Evolutionary conservation across 306 rosid genomes (phyloP).

Genomic region (Spatholobus suberectus): DNA sequence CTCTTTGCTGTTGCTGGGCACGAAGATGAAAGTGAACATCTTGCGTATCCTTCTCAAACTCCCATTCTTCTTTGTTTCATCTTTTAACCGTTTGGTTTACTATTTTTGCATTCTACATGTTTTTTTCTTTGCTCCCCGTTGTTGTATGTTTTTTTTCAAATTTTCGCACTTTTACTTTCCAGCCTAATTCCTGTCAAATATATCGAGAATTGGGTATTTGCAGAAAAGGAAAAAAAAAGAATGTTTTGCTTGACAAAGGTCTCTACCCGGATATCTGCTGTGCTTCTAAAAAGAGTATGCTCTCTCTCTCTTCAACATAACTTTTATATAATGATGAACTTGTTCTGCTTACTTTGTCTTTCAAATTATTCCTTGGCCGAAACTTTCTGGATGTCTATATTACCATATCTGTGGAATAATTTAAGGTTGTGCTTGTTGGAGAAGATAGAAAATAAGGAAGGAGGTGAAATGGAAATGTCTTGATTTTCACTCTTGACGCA

Average conservation of each 20-base stretch:
- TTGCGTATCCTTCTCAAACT: background rate
- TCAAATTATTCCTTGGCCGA: background rate
- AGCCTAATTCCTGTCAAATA: background rate
- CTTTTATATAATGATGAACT: background rate
- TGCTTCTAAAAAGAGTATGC: background rate
- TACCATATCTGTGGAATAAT: background rate
- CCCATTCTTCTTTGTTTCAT: background rate
- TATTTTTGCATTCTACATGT: background rate
- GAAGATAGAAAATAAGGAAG: background rate
- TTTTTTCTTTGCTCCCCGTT: background rate
- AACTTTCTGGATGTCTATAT: background rate
- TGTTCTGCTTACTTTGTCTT: slow-evolving; percentile 3
- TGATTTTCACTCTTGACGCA: background rate
- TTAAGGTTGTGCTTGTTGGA: background rate
- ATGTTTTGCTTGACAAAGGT: background rate
- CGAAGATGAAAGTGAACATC: slow-evolving; percentile 63
- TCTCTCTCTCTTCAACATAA: background rate
- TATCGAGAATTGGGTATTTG: slow-evolving; percentile 13
- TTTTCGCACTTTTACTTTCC: slow-evolving; percentile 10
- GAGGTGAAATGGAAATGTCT: background rate
- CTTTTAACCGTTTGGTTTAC: background rate
- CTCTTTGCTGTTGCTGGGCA: background rate
- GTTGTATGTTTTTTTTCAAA: background rate
- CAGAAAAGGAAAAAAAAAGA: background rate
- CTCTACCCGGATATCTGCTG: background rate